phyloP scores from a whole-genome alignment of 2,329 filamentous ascomycete species.

The Pyrenophora teres region DNA sequence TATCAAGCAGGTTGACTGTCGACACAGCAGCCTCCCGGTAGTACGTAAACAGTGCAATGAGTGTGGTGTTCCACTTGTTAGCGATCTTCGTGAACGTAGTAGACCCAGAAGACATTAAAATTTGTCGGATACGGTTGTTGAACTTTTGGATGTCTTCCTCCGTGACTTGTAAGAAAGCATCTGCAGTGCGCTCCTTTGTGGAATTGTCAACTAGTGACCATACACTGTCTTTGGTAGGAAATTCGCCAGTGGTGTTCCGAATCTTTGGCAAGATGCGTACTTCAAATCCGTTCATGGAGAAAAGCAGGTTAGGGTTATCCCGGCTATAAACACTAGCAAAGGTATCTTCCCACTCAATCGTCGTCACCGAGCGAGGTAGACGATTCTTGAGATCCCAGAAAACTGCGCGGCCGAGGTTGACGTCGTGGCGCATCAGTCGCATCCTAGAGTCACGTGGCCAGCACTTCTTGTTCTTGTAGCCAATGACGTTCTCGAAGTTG shows the following conservation, averaged over 20 bases:
- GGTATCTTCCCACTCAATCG: conserved; percentile 98
- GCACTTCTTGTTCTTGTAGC: conserved; percentile 99
- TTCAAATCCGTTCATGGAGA: conserved; percentile 98
- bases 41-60: conserved; percentile 97
- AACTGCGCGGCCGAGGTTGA: conserved; percentile 93
- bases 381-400: conserved; percentile 99
- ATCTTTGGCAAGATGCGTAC: conserved; percentile 95
- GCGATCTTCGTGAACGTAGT: conserved; percentile 99
- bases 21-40: conserved; percentile 97
- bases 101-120: conserved; percentile 98
- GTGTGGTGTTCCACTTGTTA: conserved; percentile 98
- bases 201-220: conserved; percentile 98
- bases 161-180: conserved; percentile 96
- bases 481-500: conserved; percentile 99
- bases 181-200: conserved; percentile 93
- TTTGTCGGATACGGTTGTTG: conserved; percentile 98
- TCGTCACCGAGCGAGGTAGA: conserved; percentile 90
- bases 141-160: conserved; percentile 99
- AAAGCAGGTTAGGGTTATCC: conserved; percentile 95
- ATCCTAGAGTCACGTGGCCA: conserved; percentile 98
- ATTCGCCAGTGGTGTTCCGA: conserved; percentile 93
- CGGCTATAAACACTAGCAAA: conserved; percentile 98
- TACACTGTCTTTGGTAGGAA: conserved; percentile 95
- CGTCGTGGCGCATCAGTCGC: conserved; percentile 98
- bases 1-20: conserved; percentile 90